Conservation (phyloP, 257 asterid genomes). For the Eustoma russellianum region DNA sequence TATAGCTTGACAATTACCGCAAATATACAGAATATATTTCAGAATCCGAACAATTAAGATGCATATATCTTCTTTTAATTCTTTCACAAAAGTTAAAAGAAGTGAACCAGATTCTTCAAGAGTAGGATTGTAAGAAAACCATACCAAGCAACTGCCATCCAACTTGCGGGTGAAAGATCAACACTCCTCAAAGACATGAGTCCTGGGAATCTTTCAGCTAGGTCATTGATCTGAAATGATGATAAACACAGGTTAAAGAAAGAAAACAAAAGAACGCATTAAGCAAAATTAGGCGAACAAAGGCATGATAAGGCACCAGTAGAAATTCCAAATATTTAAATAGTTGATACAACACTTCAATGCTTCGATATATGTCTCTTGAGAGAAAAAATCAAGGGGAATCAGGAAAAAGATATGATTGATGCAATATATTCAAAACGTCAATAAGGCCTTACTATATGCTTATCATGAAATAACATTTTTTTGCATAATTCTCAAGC, state of each 20-base stretch:
- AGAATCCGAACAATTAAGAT: too few species aligned
- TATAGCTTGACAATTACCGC: too few species aligned
- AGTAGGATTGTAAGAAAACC: neutral
- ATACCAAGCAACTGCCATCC: slow-evolving; percentile 53
- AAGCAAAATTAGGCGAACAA: slow-evolving; percentile 2
- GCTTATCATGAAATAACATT: slow-evolving; percentile 4
- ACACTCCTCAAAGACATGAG: slow-evolving; percentile 42
- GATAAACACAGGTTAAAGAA: neutral
- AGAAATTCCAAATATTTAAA: neutral
- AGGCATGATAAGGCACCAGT: neutral
- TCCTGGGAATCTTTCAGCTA: slow-evolving; percentile 34
- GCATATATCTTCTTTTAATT: too few species aligned
- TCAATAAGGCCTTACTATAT: slow-evolving; percentile 10
- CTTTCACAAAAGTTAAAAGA: too few species aligned
- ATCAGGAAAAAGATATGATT: slow-evolving; percentile 7
- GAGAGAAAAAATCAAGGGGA: slow-evolving; percentile 3
- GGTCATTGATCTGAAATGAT: slow-evolving; percentile 25
- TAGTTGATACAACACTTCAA: too few species aligned
- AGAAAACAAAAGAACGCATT: neutral
- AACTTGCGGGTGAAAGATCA: slow-evolving; percentile 48
- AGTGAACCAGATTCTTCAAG: neutral
- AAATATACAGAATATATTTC: too few species aligned
- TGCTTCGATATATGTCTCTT: slow-evolving; percentile 14
- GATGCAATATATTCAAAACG: slow-evolving; percentile 14
- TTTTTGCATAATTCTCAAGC: neutral